phyloP scores from a whole-genome alignment of 169 alveolate genomes.

The Eimeria necatrix region DNA sequence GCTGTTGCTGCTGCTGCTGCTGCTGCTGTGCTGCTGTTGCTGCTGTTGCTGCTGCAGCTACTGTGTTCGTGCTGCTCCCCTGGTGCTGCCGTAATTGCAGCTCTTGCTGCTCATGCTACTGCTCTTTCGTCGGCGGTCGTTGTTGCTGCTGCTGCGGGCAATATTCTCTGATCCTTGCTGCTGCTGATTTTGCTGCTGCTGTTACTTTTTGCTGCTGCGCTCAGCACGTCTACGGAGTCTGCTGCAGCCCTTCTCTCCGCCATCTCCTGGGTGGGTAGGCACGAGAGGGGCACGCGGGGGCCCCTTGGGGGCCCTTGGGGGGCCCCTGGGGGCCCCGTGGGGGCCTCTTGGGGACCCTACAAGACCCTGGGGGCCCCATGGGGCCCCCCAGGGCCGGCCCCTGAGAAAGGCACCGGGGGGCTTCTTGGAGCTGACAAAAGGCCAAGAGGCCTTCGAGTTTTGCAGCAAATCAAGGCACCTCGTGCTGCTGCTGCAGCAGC shows the following conservation, averaged over 20 bases:
- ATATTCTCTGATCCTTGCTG: background rate
- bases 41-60: background rate
- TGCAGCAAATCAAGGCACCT: too few species aligned
- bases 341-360: too few species aligned
- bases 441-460: too few species aligned
- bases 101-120: background rate
- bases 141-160: background rate
- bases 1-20: background rate
- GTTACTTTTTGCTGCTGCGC: background rate
- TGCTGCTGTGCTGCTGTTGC: background rate
- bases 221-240: background rate
- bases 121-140: background rate
- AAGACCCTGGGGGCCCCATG: too few species aligned
- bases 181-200: background rate
- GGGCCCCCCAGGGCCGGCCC: too few species aligned
- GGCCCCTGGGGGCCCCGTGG: too few species aligned
- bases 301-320: background rate
- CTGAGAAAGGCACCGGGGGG: too few species aligned
- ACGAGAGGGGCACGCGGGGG: background rate
- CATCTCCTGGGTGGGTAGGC: background rate
- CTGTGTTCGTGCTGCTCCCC: background rate
- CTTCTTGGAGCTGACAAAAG: too few species aligned
- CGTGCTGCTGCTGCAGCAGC: background rate
- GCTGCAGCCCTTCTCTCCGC: constrained; percentile 31
- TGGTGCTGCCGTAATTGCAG: background rate